These are phyloP conservation scores for Solanum chiquidenum DNA, from an alignment of 257 asterid genomes.

Conservation along the genomic window DNA sequence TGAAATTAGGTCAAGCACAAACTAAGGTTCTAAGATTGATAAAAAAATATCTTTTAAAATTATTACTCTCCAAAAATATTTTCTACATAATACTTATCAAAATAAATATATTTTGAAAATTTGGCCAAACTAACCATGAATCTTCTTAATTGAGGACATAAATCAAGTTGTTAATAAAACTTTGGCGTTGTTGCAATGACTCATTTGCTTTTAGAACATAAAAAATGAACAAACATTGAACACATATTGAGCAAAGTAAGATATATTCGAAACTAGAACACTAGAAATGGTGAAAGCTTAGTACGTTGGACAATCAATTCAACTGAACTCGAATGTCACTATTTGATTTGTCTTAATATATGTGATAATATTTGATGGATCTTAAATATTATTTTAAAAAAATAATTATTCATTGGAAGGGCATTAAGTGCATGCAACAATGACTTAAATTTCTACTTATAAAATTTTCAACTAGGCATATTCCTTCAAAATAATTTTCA, in stretches of 20 bases:
- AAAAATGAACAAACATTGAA: not conserved
- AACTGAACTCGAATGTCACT: not conserved
- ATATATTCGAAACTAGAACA: not conserved
- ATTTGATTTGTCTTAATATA: not conserved
- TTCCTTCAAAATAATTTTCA: not conserved
- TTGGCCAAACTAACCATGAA: not conserved
- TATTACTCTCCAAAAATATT: not conserved
- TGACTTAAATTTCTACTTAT: no score
- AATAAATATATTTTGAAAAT: not conserved
- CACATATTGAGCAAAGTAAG: not conserved
- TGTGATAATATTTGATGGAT: not conserved
- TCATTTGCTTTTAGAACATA: not conserved
- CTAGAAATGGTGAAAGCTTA: not conserved
- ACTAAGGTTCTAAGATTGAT: no score
- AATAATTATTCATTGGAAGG: not conserved
- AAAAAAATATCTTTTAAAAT: no score
- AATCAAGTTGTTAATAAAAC: not conserved
- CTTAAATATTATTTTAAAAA: no score
- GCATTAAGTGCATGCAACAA: not conserved
- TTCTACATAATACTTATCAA: not conserved
- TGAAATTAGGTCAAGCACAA: not conserved
- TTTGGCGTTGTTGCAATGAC: not conserved
- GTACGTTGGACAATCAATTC: not conserved
- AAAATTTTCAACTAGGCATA: not conserved
- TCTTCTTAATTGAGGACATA: not conserved